Evolutionary conservation across 192 early-diverging fungal species (phyloP), one percentile per base, ranked within the genome.

Genomic region (Lunasporangiospora selenospora): DNA sequence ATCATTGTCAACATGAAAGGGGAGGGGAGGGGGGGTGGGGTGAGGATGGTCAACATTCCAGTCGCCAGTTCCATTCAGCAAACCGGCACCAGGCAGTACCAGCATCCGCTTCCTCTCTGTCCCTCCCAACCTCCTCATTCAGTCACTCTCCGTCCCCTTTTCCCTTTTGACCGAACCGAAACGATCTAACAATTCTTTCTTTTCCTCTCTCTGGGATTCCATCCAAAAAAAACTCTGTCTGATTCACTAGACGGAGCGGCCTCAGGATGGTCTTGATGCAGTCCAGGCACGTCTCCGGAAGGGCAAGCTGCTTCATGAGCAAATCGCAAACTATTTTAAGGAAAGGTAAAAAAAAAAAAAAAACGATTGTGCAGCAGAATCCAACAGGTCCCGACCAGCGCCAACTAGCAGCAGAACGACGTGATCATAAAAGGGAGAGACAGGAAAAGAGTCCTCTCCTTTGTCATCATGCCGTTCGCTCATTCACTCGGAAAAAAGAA

Each of bases 331-430:
- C 23, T 86, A 86, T 29, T 79, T 83, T 48, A 75, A 70, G 61
- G 84, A 86, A 47, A 62, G 84, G 84, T 84, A 82, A 44, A 49
- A 30, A n/a, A n/a, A n/a, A n/a, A n/a, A n/a, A n/a, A n/a, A n/a
- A n/a, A n/a, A n/a, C n/a, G n/a, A n/a, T n/a, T n/a, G n/a, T n/a
- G n/a, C n/a, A n/a, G n/a, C n/a, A n/a, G n/a, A n/a, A n/a, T n/a
- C n/a, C n/a, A n/a, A n/a, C n/a, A n/a, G n/a, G n/a, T n/a, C n/a
- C n/a, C n/a, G n/a, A n/a, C n/a, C n/a, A n/a, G n/a, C n/a, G n/a
- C n/a, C n/a, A n/a, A n/a, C n/a, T n/a, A n/a, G n/a, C n/a, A n/a
- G n/a, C n/a, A n/a, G n/a, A n/a, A n/a, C n/a, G n/a, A n/a, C n/a
- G n/a, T n/a, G n/a, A n/a, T n/a, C n/a, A n/a, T n/a, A n/a, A n/a